phyloP scores from a whole-genome alignment of 2,329 filamentous ascomycete genomes.

The Penicillium sclerotiorum region DNA sequence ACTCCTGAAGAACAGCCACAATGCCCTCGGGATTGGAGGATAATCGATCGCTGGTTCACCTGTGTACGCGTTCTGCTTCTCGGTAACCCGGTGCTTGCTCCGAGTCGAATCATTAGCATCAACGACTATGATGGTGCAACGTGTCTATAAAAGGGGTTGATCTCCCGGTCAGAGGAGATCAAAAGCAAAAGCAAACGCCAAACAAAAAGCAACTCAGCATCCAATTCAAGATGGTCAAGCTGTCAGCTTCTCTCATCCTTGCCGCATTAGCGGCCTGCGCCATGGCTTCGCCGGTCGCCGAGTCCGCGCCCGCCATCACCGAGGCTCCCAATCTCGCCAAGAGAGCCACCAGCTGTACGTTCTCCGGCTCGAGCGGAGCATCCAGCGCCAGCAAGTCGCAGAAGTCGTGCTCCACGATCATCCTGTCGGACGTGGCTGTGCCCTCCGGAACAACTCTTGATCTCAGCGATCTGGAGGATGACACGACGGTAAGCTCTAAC shows the following conservation, averaged over 20 bases:
- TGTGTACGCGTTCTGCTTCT: neutral
- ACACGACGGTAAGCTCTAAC: constrained; percentile 17
- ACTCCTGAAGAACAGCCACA: neutral
- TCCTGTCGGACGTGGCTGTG: constrained; percentile 18
- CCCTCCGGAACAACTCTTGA: constrained; percentile 23
- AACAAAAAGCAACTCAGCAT: neutral
- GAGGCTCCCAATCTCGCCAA: constrained; percentile 17
- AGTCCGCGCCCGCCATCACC: constrained; percentile 18
- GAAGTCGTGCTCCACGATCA: constrained; percentile 21
- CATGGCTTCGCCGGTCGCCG: constrained; percentile 14
- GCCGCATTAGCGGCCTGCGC: constrained; percentile 9
- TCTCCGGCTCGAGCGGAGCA: constrained; percentile 19
- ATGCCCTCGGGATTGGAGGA: constrained; percentile 9
- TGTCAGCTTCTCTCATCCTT: constrained; percentile 8
- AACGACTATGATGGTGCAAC: too few relatives aligned
- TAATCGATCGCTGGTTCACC: constrained; percentile 8
- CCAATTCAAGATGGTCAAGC: constrained; percentile 3
- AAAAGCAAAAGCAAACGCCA: neutral
- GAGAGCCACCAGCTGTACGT: constrained; percentile 20
- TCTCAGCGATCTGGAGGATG: constrained; percentile 18
- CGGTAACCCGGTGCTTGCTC: too few relatives aligned
- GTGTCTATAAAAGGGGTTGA: neutral
- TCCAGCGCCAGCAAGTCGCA: constrained; percentile 16
- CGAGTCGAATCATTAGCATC: too few relatives aligned
- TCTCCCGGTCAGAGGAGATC: neutral